phyloP scores from a whole-genome alignment of 371 early-diverging fungal species.

The Mucor velutinosus region DNA sequence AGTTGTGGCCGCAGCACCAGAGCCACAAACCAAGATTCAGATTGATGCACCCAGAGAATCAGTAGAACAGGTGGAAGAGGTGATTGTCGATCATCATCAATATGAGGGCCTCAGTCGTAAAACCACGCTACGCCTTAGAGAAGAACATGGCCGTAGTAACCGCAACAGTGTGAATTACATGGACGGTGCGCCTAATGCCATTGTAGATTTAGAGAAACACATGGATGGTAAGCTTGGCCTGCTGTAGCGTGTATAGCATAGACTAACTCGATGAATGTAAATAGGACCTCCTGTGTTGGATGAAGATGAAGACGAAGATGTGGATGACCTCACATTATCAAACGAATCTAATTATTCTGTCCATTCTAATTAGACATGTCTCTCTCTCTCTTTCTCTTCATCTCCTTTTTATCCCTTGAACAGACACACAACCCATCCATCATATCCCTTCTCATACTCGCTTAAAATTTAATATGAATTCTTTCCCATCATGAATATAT shows the following conservation, averaged over 20 bases:
- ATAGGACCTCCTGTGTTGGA: slow-evolving; percentile 43
- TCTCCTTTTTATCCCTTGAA: not conserved
- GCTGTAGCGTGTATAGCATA: too few relatives aligned
- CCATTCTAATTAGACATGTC: not conserved
- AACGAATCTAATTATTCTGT: slow-evolving; percentile 12
- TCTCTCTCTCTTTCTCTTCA: not conserved
- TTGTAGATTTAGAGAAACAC: slow-evolving; percentile 52
- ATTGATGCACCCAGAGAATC: not conserved
- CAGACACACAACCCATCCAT: not conserved
- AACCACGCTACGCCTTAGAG: slow-evolving; percentile 33
- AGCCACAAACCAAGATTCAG: not conserved
- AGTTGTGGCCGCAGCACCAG: not conserved
- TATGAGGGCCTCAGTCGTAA: slow-evolving; percentile 19
- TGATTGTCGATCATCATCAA: not conserved
- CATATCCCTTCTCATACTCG: not conserved
- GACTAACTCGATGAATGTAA: not conserved
- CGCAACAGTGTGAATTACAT: slow-evolving; percentile 57
- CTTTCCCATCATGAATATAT: not conserved
- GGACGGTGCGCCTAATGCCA: slow-evolving; percentile 52
- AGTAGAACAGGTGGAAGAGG: slow-evolving; percentile 1
- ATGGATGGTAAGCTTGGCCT: slow-evolving; percentile 31
- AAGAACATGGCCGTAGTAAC: slow-evolving; percentile 47
- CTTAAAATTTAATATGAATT: not conserved
- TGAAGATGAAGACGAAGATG: slow-evolving; percentile 49
- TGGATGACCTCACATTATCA: slow-evolving; percentile 35